A percentile compares a stretch with the other conserved stretches of the same genome.
Conservation (phyloP, 2,329 filamentous ascomycete species). For the Phaeosphaeria sp. region DNA sequence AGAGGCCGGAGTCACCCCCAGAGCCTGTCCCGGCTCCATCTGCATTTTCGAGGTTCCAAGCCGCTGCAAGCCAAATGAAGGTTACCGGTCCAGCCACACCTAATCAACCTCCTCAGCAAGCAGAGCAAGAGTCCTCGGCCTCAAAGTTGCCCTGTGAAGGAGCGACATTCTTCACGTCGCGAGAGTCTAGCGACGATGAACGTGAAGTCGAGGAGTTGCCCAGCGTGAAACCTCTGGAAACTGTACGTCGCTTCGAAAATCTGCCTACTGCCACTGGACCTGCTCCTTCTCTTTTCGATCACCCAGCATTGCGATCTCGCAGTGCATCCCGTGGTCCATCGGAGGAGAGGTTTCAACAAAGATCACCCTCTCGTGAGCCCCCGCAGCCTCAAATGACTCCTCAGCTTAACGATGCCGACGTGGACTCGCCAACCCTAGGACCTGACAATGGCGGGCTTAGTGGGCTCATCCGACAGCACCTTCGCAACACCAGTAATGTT, state of each 20-base stretch:
- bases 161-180: constrained; percentile 40
- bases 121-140: constrained; percentile 11
- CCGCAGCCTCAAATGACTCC: constrained; percentile 15
- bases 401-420: constrained; percentile 31
- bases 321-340: constrained; percentile 23
- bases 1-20: constrained; percentile 37
- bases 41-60: constrained; percentile 56
- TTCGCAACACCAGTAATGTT: constrained; percentile 79
- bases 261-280: constrained; percentile 41
- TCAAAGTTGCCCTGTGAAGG: constrained; percentile 22
- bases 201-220: constrained; percentile 25
- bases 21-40: constrained; percentile 39
- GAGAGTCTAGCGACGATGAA: constrained; percentile 43
- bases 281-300: constrained; percentile 44
- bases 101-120: constrained; percentile 14
- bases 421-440: constrained; percentile 82
- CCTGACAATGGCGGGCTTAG: constrained; percentile 72
- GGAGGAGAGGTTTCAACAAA: constrained; percentile 16
- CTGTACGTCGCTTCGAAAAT: constrained; percentile 40
- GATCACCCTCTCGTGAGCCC: background rate
- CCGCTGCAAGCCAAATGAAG: constrained; percentile 54
- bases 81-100: constrained; percentile 30
- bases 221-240: constrained; percentile 24
- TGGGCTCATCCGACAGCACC: constrained; percentile 82
- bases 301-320: constrained; percentile 46